phyloP scores from a whole-genome alignment of 2,329 filamentous ascomycete genomes.

The Aspergillus floridensis region DNA sequence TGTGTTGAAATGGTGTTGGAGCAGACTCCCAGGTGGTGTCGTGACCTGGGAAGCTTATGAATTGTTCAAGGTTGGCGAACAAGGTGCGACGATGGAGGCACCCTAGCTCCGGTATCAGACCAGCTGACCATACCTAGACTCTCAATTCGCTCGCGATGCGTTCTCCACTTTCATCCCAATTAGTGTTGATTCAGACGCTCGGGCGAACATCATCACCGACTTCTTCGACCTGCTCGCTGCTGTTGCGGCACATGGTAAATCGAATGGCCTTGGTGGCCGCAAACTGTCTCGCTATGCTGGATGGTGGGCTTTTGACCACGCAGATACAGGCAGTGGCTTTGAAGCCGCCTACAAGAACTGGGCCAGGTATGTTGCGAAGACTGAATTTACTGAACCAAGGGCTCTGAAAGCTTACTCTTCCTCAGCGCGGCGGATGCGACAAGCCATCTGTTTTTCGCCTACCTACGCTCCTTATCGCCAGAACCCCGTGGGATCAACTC shows the following conservation, averaged over 20 bases:
- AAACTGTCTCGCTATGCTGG: constrained; percentile 93
- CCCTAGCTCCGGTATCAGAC: constrained; percentile 2
- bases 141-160: constrained; percentile 83
- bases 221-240: constrained; percentile 93
- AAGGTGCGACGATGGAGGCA: constrained; percentile 57
- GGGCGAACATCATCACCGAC: constrained; percentile 86
- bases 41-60: constrained; percentile 98
- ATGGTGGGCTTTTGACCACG: constrained; percentile 98
- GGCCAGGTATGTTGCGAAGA: constrained; percentile 60
- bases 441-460: constrained; percentile 96
- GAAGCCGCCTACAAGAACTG: constrained; percentile 91
- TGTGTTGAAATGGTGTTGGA: constrained; percentile 98
- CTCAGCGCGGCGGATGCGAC: constrained; percentile 86
- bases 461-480: constrained; percentile 85
- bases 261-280: constrained; percentile 85
- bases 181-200: constrained; percentile 81
- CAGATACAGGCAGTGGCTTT: constrained; percentile 83
- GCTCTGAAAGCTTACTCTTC: constrained; percentile 24
- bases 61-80: constrained; percentile 89
- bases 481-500: constrained; percentile 68
- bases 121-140: constrained; percentile 59
- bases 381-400: not conserved
- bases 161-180: constrained; percentile 96
- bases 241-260: constrained; percentile 88
- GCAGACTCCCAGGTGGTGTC: constrained; percentile 81